Conservation (phyloP, 2,329 filamentous ascomycete genomes). For the Colletotrichum magnum region DNA sequence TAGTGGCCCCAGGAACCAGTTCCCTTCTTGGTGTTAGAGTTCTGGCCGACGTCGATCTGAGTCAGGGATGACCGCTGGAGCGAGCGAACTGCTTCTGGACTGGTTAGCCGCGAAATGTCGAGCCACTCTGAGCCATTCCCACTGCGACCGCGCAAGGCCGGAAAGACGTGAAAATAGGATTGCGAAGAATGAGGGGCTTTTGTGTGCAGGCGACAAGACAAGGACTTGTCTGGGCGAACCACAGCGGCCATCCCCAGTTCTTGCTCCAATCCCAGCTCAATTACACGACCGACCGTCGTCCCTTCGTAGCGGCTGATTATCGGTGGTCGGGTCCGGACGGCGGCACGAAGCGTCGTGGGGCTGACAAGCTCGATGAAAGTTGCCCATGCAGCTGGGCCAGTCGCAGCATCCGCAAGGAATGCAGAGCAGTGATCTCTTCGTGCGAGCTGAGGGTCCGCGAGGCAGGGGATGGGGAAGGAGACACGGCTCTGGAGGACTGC, state of each 20-base stretch:
- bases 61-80: constrained; percentile 38
- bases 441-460: background rate
- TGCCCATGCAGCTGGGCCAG: background rate
- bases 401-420: background rate
- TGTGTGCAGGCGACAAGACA: constrained; percentile 1
- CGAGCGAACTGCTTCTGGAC: constrained; percentile 34
- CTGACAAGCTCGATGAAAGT: background rate
- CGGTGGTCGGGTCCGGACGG: background rate
- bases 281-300: background rate
- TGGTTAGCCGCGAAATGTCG: constrained; percentile 36
- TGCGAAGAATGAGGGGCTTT: constrained; percentile 6
- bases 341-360: background rate
- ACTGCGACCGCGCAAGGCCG: constrained; percentile 28
- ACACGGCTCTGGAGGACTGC: no score
- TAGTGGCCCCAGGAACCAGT: constrained; percentile 26
- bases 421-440: background rate
- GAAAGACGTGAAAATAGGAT: constrained; percentile 1
- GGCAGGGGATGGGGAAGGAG: background rate
- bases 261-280: background rate
- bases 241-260: background rate
- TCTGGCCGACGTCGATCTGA: constrained; percentile 39
- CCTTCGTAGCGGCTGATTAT: background rate
- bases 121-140: constrained; percentile 39
- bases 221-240: background rate
- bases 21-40: constrained; percentile 41